These are phyloP conservation scores for Lasiosphaeria miniovina DNA, from an alignment of 495 filamentous ascomycete species.

Conservation along the genomic window DNA sequence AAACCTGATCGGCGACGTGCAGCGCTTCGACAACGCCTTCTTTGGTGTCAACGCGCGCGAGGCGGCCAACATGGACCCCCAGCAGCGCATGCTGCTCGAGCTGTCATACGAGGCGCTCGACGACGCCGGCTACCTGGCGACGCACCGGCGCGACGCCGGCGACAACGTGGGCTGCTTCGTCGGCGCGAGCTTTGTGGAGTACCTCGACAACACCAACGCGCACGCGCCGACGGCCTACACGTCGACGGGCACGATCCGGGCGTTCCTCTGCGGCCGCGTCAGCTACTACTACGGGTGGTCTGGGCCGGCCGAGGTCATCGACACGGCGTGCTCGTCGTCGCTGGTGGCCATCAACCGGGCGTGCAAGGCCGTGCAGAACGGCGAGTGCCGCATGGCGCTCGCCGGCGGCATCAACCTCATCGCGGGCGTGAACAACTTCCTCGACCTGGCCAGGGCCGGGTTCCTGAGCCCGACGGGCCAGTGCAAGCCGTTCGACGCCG, in stretches of 20 bases:
- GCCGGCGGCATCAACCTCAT: constrained; percentile 63
- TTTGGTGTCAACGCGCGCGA: constrained; percentile 50
- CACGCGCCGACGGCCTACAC: constrained; percentile 80
- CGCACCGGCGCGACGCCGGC: constrained; percentile 3
- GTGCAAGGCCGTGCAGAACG: constrained; percentile 65
- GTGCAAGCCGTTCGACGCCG: constrained; percentile 24
- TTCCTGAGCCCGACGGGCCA: constrained; percentile 27
- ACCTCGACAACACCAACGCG: constrained; percentile 70
- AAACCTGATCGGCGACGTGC: constrained; percentile 28
- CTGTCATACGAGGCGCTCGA: constrained; percentile 48
- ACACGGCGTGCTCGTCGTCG: constrained; percentile 44
- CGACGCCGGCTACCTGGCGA: constrained; percentile 52
- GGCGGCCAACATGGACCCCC: constrained; percentile 49
- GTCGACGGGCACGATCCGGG: constrained; percentile 71
- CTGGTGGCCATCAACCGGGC: constrained; percentile 39
- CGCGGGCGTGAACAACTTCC: constrained; percentile 68
- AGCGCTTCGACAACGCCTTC: constrained; percentile 50
- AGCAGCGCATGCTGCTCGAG: constrained; percentile 50
- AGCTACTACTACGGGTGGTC: constrained; percentile 44
- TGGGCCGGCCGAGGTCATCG: constrained; percentile 39
- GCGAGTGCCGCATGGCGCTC: constrained; percentile 60
- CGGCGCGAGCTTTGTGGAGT: constrained; percentile 77
- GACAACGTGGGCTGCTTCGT: constrained; percentile 68
- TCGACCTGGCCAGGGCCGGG: constrained; percentile 48
- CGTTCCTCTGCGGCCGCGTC: constrained; percentile 54